Evolutionary conservation across 257 asterid genomes (phyloP), one percentile per base, ranked within the genome.

Genomic region (Fraxinus excelsior): DNA sequence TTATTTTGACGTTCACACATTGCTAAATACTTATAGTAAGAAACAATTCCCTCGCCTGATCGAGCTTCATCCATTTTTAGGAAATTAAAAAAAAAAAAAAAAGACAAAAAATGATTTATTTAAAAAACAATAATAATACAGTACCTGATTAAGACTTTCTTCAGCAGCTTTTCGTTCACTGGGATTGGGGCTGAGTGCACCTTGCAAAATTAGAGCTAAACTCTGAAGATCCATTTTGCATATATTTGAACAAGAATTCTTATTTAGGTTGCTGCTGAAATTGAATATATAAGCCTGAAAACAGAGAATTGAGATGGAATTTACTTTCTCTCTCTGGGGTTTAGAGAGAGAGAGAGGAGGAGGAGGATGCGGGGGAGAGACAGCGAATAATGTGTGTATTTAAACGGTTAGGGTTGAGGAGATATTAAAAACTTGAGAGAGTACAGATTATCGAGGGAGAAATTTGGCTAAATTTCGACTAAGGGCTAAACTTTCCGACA

Each of bases 131-230:
- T 35, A 28, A 16, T 40, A 40, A 35, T 1, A 51, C 26, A 74
- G 68, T 26, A 96, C 99, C 94, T 96, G 98, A 87, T 86, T 92
- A 70, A 96, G 94, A 80, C 92, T 88, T n/a, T 85, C 90, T 76
- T 96, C 99, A 16, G 98, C 97, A 7, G 97, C 90, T 82, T 89
- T 93, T 26, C 98, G 90, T 76, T 96, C 94, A 84, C 80, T 86
- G 0, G 95, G 99, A 85, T 87, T 91, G 76, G 91, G 91, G 79
- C 98, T 91, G 46, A 93, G 87, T 2, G 97, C 97, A 34, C 93
- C 97, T 42, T 85, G 95, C 40, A 93, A 85, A 80, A 93, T 85
- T 71, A 88, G 49, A 51, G 85, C 91, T 89, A 96, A 83, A 78
- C 87, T 91, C 76, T 44, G 96, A 86, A 90, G 96, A 90, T 96